A percentile compares a stretch with the other conserved stretches of the same genome.
Conservation (phyloP, 371 early-diverging fungal species). For the Fennellomyces sp. region DNA sequence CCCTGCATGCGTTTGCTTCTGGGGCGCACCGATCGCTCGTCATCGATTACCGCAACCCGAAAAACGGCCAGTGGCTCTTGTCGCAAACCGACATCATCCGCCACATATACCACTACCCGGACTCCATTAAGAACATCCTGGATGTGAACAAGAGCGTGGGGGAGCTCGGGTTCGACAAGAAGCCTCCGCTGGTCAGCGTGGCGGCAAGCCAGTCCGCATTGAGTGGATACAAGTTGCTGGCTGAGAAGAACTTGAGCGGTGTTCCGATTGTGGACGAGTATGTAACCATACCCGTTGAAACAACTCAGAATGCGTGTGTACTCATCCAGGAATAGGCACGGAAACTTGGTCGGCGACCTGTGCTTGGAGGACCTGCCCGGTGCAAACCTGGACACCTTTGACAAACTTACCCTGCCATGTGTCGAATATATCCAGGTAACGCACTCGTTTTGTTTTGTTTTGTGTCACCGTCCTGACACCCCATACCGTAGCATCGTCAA, state of each 20-base stretch:
- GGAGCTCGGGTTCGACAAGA: slow-evolving; percentile 27
- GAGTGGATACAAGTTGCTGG: slow-evolving; percentile 50
- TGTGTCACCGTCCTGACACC: too few species aligned
- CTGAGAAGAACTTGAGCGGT: slow-evolving; percentile 44
- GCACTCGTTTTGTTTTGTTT: background rate
- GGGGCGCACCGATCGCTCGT: slow-evolving; percentile 54
- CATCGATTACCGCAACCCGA: slow-evolving; percentile 29
- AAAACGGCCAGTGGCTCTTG: slow-evolving; percentile 41
- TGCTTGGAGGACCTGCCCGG: slow-evolving; percentile 56
- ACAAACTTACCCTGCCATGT: slow-evolving; percentile 39
- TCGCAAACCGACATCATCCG: slow-evolving; percentile 60
- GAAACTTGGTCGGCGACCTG: slow-evolving; percentile 42
- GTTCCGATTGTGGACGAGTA: slow-evolving; percentile 53
- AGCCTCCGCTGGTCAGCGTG: slow-evolving; percentile 33
- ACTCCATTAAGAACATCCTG: slow-evolving; percentile 34
- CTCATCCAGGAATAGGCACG: too few species aligned
- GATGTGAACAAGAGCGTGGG: slow-evolving; percentile 34
- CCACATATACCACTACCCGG: slow-evolving; percentile 47
- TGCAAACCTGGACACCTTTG: slow-evolving; percentile 42
- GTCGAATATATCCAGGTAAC: slow-evolving; percentile 53
- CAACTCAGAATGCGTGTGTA: too few species aligned
- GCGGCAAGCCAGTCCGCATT: slow-evolving; percentile 36
- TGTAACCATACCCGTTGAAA: background rate
- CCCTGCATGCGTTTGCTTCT: slow-evolving; percentile 47
- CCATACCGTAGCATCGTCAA: background rate